These are phyloP conservation scores for Suillus fuscotomentosus DNA, from an alignment of 768 basidiomycete genomes.

Conservation along the genomic window DNA sequence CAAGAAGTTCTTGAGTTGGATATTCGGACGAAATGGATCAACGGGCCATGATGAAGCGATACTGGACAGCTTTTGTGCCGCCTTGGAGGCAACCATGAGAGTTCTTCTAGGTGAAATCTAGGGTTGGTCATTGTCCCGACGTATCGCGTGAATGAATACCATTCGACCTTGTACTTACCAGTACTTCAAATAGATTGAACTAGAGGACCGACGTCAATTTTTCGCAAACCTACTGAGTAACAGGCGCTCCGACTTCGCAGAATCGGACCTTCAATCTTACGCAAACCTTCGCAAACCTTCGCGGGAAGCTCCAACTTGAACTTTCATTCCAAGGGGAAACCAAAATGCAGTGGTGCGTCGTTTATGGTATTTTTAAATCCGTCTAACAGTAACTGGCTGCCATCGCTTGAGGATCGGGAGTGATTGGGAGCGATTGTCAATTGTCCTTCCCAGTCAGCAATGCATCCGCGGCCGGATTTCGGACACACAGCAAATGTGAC, in stretches of 20 bases:
- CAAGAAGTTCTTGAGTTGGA: constrained; percentile 69
- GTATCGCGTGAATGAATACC: neutral
- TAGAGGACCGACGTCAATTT: neutral
- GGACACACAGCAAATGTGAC: neutral
- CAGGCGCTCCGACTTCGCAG: neutral
- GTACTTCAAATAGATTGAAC: neutral
- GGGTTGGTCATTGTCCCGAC: neutral
- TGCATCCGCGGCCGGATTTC: neutral
- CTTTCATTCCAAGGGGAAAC: neutral
- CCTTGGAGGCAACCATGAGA: constrained; percentile 32
- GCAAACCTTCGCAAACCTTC: constrained; percentile 2
- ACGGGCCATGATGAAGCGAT: constrained; percentile 64
- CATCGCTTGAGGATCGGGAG: neutral
- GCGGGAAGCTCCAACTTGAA: neutral
- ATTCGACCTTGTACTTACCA: neutral
- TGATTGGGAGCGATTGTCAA: neutral
- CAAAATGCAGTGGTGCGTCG: neutral
- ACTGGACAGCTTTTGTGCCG: constrained; percentile 47
- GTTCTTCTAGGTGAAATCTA: constrained; percentile 5
- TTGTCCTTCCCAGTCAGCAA: neutral
- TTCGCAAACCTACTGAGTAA: neutral
- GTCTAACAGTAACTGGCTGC: neutral
- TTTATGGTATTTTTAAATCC: neutral
- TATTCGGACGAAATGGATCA: constrained; percentile 75
- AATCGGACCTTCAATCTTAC: constrained; percentile 4